A percentile compares a stretch with the other conserved stretches of the same genome.
Evolutionary conservation across 495 filamentous ascomycete genomes (phyloP).

Genomic region (Aspergillus nidulans): DNA sequence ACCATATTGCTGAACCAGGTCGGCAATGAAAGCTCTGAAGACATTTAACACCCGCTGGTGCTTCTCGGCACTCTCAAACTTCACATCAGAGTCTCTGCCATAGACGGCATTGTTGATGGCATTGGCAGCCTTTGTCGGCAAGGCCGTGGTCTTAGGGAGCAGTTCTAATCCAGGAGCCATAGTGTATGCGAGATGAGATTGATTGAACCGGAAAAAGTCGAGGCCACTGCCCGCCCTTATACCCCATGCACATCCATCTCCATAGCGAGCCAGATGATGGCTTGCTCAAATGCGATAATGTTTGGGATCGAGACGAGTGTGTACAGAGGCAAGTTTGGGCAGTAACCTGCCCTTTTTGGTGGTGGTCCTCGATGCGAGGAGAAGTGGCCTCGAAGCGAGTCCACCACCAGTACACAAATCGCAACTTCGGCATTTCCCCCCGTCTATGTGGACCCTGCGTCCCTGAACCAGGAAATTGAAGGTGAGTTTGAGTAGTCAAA

Average conservation of each 20-base stretch:
- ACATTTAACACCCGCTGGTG: conserved; percentile 3
- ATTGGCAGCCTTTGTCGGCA: not conserved
- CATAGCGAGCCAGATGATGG: not conserved
- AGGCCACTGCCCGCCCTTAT: not conserved
- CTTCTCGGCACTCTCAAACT: not conserved
- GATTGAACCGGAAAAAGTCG: not conserved
- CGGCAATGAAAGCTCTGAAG: conserved; percentile 1
- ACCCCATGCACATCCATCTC: not conserved
- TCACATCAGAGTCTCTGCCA: not conserved
- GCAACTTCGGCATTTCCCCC: not conserved
- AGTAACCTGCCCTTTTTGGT: not conserved
- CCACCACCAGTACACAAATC: no score
- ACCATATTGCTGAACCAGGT: conserved; percentile 1
- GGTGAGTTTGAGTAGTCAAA: no score
- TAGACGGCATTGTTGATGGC: not conserved
- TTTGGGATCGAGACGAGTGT: not conserved
- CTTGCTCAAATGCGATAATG: not conserved
- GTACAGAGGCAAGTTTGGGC: not conserved
- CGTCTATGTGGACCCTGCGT: no score
- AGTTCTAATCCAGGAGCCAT: conserved; percentile 2
- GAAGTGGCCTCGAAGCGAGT: not conserved
- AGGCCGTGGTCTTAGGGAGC: not conserved
- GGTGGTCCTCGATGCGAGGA: not conserved
- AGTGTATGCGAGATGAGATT: not conserved
- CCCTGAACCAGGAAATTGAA: no score